Percentiles rank a stretch among this genome's conserved stretches.
Conservation (phyloP, 768 basidiomycete species). For the Candolleomyces efflorescens region DNA sequence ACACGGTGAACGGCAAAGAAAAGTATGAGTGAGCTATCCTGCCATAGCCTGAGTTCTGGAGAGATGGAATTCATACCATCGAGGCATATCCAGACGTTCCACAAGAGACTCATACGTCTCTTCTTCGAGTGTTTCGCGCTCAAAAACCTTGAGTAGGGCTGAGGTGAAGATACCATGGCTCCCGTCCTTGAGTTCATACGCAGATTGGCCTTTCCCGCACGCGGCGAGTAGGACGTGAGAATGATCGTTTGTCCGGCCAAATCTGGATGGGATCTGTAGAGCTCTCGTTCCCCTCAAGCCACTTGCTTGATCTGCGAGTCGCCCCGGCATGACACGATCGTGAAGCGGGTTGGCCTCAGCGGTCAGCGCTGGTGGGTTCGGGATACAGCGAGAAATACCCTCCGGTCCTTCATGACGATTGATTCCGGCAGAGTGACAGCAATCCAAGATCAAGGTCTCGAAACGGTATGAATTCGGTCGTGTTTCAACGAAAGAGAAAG, state of each 20-base stretch:
- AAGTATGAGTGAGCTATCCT: background rate
- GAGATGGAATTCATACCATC: slow-evolving; percentile 12
- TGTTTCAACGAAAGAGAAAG: background rate
- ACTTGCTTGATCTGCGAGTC: background rate
- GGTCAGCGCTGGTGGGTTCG: slow-evolving; percentile 20
- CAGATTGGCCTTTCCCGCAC: slow-evolving; percentile 28
- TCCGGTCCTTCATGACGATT: slow-evolving; percentile 7
- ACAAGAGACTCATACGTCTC: slow-evolving; percentile 30
- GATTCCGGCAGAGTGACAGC: slow-evolving; percentile 37
- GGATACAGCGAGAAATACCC: slow-evolving; percentile 18
- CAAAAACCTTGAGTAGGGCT: background rate
- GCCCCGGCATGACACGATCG: background rate
- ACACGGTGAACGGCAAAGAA: background rate
- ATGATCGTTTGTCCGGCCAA: slow-evolving; percentile 19
- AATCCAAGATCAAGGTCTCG: slow-evolving; percentile 43
- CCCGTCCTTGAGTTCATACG: slow-evolving; percentile 13
- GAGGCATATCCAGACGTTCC: slow-evolving; percentile 24
- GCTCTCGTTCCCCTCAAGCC: slow-evolving; percentile 10
- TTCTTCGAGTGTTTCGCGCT: slow-evolving; percentile 9
- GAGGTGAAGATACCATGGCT: background rate
- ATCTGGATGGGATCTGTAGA: slow-evolving; percentile 12
- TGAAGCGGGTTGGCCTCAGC: slow-evolving; percentile 17
- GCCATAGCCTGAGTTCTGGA: background rate
- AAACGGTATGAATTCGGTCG: background rate
- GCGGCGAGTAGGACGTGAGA: slow-evolving; percentile 42